phyloP scores from a whole-genome alignment of 192 early-diverging fungal species.

The Backusella luteola region DNA sequence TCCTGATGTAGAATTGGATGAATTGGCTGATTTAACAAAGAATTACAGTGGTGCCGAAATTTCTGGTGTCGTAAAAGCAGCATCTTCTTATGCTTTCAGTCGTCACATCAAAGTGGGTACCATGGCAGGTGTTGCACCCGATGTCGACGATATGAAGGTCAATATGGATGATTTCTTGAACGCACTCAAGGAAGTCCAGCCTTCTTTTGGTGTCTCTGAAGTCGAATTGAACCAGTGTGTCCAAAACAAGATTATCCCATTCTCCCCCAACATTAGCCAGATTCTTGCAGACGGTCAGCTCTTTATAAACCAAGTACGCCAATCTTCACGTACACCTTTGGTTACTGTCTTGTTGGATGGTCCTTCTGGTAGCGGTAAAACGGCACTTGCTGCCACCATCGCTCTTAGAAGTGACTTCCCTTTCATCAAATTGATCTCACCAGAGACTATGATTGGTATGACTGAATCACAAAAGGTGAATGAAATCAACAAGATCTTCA shows the following conservation, averaged over 20 bases:
- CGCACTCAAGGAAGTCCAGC: constrained; percentile 89
- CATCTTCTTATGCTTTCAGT: constrained; percentile 94
- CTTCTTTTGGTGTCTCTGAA: constrained; percentile 93
- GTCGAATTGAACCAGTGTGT: constrained; percentile 86
- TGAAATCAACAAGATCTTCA: constrained; percentile 91
- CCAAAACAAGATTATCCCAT: constrained; percentile 85
- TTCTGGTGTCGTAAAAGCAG: constrained; percentile 87
- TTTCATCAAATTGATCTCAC: constrained; percentile 96
- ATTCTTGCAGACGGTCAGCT: constrained; percentile 57
- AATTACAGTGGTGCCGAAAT: constrained; percentile 99
- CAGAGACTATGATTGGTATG: constrained; percentile 94
- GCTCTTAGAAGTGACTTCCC: constrained; percentile 90
- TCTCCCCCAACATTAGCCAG: constrained; percentile 48
- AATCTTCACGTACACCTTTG: constrained; percentile 81
- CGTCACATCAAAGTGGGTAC: constrained; percentile 92
- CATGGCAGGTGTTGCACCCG: constrained; percentile 74
- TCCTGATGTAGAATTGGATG: constrained; percentile 75
- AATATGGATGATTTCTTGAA: constrained; percentile 81
- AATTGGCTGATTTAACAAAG: constrained; percentile 87
- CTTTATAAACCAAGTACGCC: constrained; percentile 72
- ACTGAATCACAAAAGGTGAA: constrained; percentile 80
- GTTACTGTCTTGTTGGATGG: constrained; percentile 91
- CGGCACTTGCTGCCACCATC: constrained; percentile 93
- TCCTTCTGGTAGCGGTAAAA: constrained; percentile 88
- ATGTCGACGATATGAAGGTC: constrained; percentile 89